Evolutionary conservation across 2,329 filamentous ascomycete species (phyloP).

Genomic region (Claviceps sp.): DNA sequence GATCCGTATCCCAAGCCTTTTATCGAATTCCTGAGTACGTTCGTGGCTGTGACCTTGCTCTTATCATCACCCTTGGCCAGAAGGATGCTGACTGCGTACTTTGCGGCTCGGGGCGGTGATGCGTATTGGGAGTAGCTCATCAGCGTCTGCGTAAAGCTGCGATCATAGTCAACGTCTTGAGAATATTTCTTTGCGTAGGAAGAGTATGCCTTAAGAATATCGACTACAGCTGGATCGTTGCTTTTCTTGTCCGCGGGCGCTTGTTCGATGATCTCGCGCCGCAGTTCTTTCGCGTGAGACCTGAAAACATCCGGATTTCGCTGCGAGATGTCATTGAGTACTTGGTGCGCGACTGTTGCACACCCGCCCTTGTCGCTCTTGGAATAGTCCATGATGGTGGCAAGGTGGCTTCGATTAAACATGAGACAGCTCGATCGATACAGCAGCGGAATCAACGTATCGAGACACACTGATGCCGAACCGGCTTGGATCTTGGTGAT

Average conservation of each 20-base stretch:
- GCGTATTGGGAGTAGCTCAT: slow-evolving; percentile 75
- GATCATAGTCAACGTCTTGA: slow-evolving; percentile 67
- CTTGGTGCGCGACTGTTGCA: slow-evolving; percentile 67
- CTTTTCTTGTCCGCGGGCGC: slow-evolving; percentile 55
- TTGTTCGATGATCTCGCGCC: slow-evolving; percentile 70
- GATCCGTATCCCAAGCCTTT: slow-evolving; percentile 61
- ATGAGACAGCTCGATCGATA: slow-evolving; percentile 75
- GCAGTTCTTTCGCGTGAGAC: slow-evolving; percentile 81
- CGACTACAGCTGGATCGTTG: slow-evolving; percentile 65
- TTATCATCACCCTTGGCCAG: slow-evolving; percentile 63
- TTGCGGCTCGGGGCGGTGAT: slow-evolving; percentile 68
- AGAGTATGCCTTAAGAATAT: slow-evolving; percentile 86
- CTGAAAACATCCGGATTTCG: slow-evolving; percentile 84
- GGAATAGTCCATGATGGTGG: slow-evolving; percentile 77
- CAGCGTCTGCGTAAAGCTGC: slow-evolving; percentile 69
- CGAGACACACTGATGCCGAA: slow-evolving; percentile 51
- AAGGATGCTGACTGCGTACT: slow-evolving; percentile 86
- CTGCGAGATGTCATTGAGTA: slow-evolving; percentile 84
- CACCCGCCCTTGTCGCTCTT: slow-evolving; percentile 71
- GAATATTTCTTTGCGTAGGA: slow-evolving; percentile 82
- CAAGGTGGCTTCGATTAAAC: slow-evolving; percentile 89
- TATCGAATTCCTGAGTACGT: slow-evolving; percentile 64
- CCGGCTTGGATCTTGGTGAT: slow-evolving; percentile 65
- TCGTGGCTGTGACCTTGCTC: slow-evolving; percentile 68
- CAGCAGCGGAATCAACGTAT: slow-evolving; percentile 69